Evolutionary conservation across 1,139 yeast genomes (phyloP).

Genomic region (Lodderomyces jiufengensis): DNA sequence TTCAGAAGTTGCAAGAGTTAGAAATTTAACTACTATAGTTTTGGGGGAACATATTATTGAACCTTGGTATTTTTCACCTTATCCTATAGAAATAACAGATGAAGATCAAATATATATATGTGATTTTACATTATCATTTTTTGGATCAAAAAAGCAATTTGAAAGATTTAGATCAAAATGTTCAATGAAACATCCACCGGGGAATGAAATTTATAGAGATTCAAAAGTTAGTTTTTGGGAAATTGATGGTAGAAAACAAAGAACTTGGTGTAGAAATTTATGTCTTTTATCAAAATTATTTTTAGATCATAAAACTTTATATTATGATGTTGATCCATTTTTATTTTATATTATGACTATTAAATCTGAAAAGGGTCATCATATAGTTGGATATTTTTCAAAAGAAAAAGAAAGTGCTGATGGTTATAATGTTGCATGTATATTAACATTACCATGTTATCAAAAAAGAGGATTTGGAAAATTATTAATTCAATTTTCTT

Average conservation of each 20-base stretch:
- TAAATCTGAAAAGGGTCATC: constrained; percentile 86
- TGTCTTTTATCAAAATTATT: constrained; percentile 85
- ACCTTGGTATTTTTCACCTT: constrained; percentile 99
- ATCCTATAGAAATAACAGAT: constrained; percentile 91
- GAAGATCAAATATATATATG: constrained; percentile 87
- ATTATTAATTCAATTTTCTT: constrained; percentile 86
- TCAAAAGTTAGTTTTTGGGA: constrained; percentile 78
- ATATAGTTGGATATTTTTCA: constrained; percentile 92
- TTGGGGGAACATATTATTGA: constrained; percentile 91
- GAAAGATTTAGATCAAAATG: constrained; percentile 87
- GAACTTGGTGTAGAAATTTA: constrained; percentile 95
- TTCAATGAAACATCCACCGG: constrained; percentile 92
- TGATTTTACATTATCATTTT: constrained; percentile 85
- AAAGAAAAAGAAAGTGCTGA: constrained; percentile 96
- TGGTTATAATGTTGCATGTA: constrained; percentile 96
- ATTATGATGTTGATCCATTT: constrained; percentile 97
- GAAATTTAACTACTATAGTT: constrained; percentile 72
- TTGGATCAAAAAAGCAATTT: constrained; percentile 86
- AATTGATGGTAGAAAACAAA: constrained; percentile 91
- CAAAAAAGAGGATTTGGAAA: constrained; percentile 95
- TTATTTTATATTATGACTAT: constrained; percentile 92
- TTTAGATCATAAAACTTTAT: constrained; percentile 90
- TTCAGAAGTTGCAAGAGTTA: constrained; percentile 85
- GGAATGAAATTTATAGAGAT: constrained; percentile 94
- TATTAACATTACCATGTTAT: constrained; percentile 90